Conservation (phyloP, 2,329 filamentous ascomycete genomes). For the Ophiostoma montium region DNA sequence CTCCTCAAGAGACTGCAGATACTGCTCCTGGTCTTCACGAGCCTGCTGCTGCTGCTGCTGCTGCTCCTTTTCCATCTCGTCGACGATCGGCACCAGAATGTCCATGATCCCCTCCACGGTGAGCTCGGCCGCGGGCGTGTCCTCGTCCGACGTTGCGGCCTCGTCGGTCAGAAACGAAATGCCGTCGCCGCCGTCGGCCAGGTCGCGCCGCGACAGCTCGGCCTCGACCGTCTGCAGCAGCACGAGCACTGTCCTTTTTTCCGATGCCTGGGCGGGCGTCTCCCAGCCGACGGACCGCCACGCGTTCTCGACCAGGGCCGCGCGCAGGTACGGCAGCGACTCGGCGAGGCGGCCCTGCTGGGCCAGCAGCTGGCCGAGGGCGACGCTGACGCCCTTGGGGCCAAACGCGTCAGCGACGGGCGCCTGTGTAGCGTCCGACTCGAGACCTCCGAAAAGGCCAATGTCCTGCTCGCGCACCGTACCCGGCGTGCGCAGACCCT, state of each 20-base stretch:
- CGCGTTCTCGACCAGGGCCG: neutral
- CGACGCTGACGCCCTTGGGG: neutral
- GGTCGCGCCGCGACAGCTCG: neutral
- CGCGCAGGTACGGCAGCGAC: slow-evolving; percentile 7
- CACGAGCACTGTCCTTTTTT: neutral
- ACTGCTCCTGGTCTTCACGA: neutral
- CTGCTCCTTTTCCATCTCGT: neutral
- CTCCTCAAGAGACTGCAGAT: too few relatives aligned
- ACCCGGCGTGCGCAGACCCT: slow-evolving; percentile 3
- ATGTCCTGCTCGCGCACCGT: neutral
- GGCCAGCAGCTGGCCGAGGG: slow-evolving; percentile 1
- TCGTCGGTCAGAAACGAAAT: neutral
- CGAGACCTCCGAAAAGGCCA: neutral
- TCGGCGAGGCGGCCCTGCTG: neutral
- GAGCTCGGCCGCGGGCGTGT: neutral
- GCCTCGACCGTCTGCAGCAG: neutral
- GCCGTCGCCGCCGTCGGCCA: neutral
- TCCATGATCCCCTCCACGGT: neutral
- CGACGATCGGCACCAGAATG: neutral
- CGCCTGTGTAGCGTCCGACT: neutral
- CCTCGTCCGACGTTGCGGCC: neutral
- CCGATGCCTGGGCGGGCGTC: neutral
- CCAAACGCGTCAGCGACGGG: slow-evolving; percentile 9
- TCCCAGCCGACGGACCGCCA: slow-evolving; percentile 3
- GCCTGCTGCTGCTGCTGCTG: too few relatives aligned